A percentile compares a stretch with the other conserved stretches of the same genome.
These are phyloP conservation scores for Tarenaya hassleriana DNA, from an alignment of 345 rosid genomes.

Conservation along the genomic window DNA sequence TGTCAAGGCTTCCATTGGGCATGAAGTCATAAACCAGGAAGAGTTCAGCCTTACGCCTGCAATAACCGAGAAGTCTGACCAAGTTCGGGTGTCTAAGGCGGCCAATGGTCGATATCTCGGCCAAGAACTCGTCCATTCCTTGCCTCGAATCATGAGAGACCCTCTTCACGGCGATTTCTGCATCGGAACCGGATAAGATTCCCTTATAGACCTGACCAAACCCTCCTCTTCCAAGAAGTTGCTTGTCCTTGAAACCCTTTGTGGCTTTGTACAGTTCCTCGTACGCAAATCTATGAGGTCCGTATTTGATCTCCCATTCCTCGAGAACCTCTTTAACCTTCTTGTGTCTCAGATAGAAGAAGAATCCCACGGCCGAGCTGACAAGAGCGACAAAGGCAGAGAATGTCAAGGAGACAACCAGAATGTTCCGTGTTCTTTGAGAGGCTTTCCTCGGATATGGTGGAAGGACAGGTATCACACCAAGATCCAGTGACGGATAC, in stretches of 20 bases:
- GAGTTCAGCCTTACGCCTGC: conserved; percentile 35
- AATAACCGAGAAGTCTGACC: conserved; percentile 40
- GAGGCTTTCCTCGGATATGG: conserved; percentile 35
- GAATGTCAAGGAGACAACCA: conserved; percentile 12
- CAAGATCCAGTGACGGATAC: conserved; percentile 28
- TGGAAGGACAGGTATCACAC: conserved; percentile 34
- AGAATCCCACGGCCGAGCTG: conserved; percentile 14
- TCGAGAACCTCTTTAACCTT: conserved; percentile 35
- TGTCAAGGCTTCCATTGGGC: conserved; percentile 52
- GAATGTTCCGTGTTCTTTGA: conserved; percentile 25
- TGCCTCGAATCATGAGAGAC: conserved; percentile 46
- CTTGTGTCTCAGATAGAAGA: conserved; percentile 25
- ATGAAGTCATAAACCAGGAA: conserved; percentile 43
- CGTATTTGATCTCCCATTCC: conserved; percentile 46
- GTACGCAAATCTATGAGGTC: conserved; percentile 47
- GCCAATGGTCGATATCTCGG: conserved; percentile 42
- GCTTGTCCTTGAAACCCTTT: conserved; percentile 38
- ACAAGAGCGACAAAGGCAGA: conserved; percentile 16
- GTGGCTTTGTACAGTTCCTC: conserved; percentile 40
- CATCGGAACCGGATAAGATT: conserved; percentile 29
- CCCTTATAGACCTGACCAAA: conserved; percentile 55
- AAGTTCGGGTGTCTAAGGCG: conserved; percentile 33
- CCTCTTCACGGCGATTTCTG: conserved; percentile 47
- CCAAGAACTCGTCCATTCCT: conserved; percentile 51
- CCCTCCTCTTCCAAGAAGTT: conserved; percentile 47